Percentiles rank a stretch among this genome's conserved stretches.
phyloP scores from a whole-genome alignment of 352 stramenopile genomes.

The Hyaloperonospora brassicae region DNA sequence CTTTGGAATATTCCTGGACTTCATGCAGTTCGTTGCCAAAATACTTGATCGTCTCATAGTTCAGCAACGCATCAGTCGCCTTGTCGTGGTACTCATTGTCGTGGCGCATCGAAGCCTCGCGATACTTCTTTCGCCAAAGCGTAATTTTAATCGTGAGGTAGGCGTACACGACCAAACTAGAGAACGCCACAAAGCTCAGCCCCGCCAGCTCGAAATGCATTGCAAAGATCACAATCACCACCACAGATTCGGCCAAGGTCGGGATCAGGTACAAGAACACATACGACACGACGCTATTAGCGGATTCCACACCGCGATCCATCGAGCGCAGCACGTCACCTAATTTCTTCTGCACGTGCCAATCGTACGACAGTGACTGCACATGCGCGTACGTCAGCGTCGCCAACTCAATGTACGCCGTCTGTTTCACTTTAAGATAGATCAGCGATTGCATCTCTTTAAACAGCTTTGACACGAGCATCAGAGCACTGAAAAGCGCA shows the following conservation, averaged over 20 bases:
- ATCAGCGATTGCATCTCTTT: constrained; percentile 94
- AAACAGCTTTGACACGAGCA: constrained; percentile 85
- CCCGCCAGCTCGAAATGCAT: constrained; percentile 90
- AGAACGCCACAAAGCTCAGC: constrained; percentile 90
- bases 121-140: constrained; percentile 96
- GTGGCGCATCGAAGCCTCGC: constrained; percentile 88
- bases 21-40: constrained; percentile 94
- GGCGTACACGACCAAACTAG: constrained; percentile 93
- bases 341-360: constrained; percentile 97
- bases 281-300: constrained; percentile 94
- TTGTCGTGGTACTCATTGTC: constrained; percentile 98
- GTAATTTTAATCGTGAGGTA: constrained; percentile 95
- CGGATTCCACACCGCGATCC: constrained; percentile 88
- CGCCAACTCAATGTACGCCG: constrained; percentile 94
- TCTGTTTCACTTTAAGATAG: constrained; percentile 94
- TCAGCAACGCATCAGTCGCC: constrained; percentile 94
- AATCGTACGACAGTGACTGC: constrained; percentile 94
- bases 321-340: constrained; percentile 93
- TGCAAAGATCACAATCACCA: constrained; percentile 89
- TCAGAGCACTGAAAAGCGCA: constrained; percentile 71
- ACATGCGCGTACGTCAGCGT: constrained; percentile 95
- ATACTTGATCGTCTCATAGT: constrained; percentile 98
- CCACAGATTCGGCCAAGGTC: constrained; percentile 91
- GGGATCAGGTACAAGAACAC: constrained; percentile 95
- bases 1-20: constrained; percentile 83